A percentile compares a stretch with the other conserved stretches of the same genome.
phyloP scores from a whole-genome alignment of 345 rosid species.

The Eucalyptus rudis region DNA sequence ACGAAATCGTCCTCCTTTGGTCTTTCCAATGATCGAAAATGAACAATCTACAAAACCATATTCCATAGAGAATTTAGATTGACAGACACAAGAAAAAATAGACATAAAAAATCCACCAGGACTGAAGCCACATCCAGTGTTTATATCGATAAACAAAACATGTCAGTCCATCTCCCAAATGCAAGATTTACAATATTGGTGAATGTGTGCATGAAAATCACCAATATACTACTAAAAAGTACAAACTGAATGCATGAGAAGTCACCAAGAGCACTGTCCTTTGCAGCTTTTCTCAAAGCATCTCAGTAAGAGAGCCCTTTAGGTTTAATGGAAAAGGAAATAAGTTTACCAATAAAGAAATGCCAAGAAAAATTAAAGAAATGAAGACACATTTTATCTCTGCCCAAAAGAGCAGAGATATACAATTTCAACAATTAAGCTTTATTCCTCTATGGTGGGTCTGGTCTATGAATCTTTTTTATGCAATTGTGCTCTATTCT shows the following conservation, averaged over 20 bases:
- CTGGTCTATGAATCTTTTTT: background rate
- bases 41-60: constrained; percentile 41
- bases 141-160: background rate
- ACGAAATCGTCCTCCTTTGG: constrained; percentile 87
- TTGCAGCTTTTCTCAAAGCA: background rate
- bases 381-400: background rate
- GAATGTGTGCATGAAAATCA: background rate
- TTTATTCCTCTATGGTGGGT: background rate
- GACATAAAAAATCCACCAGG: background rate
- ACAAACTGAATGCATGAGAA: background rate
- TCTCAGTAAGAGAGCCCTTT: background rate
- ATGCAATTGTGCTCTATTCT: background rate
- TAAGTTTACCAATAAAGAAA: background rate
- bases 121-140: background rate
- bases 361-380: background rate
- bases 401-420: background rate
- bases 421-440: background rate
- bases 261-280: background rate
- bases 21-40: constrained; percentile 75
- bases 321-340: background rate
- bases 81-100: background rate
- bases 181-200: background rate
- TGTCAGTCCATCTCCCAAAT: background rate
- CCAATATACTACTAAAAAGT: background rate
- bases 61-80: background rate